Percentiles rank a stretch among this genome's conserved stretches.
phyloP scores from a whole-genome alignment of 1,139 yeast genomes.

The Yamadazyma sp. region DNA sequence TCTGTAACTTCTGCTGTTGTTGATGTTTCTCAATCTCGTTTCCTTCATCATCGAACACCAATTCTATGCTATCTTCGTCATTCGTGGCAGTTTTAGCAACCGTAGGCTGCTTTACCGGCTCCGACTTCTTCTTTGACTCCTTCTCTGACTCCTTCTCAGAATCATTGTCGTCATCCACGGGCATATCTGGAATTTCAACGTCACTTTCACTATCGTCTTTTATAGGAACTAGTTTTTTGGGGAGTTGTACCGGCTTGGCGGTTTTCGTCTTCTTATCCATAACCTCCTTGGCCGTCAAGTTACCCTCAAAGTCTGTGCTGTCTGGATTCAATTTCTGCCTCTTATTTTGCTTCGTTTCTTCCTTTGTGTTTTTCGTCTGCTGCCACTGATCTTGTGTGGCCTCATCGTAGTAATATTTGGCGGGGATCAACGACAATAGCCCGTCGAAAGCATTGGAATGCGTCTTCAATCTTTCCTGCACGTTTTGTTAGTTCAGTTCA shows the following conservation, averaged over 20 bases:
- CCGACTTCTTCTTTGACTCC: too few relatives aligned
- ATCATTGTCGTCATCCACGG: constrained; percentile 15
- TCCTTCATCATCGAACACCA: constrained; percentile 78
- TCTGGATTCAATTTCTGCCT: constrained; percentile 77
- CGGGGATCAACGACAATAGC: constrained; percentile 85
- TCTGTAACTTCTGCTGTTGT: constrained; percentile 15
- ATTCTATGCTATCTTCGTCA: constrained; percentile 21
- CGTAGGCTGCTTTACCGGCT: constrained; percentile 9
- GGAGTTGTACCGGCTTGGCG: constrained; percentile 62
- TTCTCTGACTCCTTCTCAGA: constrained; percentile 15
- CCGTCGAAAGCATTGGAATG: constrained; percentile 92
- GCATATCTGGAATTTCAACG: constrained; percentile 17
- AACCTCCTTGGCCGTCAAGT: constrained; percentile 62
- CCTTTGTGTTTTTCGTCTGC: constrained; percentile 72
- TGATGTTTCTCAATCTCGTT: constrained; percentile 45
- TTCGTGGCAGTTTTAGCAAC: constrained; percentile 4
- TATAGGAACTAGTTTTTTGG: constrained; percentile 24
- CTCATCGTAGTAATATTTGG: constrained; percentile 83
- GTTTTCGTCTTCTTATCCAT: constrained; percentile 53
- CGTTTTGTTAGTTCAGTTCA: constrained; percentile 23
- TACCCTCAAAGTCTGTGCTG: constrained; percentile 45
- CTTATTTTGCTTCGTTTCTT: constrained; percentile 61
- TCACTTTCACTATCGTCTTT: constrained; percentile 18
- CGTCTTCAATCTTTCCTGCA: constrained; percentile 73
- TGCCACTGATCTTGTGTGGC: constrained; percentile 89